A percentile compares a stretch with the other conserved stretches of the same genome.
Evolutionary conservation across 768 basidiomycete species (phyloP).

Genomic region (Harrya chromipes): DNA sequence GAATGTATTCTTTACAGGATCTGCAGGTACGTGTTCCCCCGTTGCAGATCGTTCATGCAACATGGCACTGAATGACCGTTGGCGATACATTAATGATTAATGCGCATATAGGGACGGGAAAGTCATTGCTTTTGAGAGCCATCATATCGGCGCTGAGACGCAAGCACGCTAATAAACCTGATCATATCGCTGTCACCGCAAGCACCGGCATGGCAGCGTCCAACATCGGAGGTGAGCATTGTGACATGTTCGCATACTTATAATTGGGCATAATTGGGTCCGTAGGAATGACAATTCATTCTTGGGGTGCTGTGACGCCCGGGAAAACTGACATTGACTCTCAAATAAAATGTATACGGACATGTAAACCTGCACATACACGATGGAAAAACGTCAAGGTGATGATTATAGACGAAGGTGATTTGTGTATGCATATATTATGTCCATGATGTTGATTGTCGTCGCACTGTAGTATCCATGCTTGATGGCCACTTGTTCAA

Average conservation of each 20-base stretch:
- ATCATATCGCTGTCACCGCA: conserved; percentile 44
- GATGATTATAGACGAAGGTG: conserved; percentile 66
- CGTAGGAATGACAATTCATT: conserved; percentile 57
- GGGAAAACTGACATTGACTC: conserved; percentile 38
- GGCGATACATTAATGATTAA: background rate
- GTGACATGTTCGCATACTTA: background rate
- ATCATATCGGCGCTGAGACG: conserved; percentile 51
- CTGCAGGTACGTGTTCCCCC: conserved; percentile 54
- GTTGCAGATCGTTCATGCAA: background rate
- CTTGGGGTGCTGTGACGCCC: conserved; percentile 58
- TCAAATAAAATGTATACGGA: conserved; percentile 49
- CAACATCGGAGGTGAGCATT: conserved; percentile 42
- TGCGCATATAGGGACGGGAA: conserved; percentile 51
- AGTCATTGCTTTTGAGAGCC: conserved; percentile 55
- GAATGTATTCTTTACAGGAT: conserved; percentile 66
- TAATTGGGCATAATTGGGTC: background rate
- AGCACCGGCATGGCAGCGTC: conserved; percentile 45
- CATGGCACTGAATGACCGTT: background rate
- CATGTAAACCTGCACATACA: conserved; percentile 50
- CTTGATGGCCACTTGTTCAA: conserved; percentile 62
- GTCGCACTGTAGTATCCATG: conserved; percentile 55
- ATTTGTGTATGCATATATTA: conserved; percentile 5
- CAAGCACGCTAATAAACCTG: conserved; percentile 32
- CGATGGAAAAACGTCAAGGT: conserved; percentile 58
- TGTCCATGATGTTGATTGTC: background rate